Evolutionary conservation across 768 basidiomycete species (phyloP).

Genomic region (Tylopilus subfusipes): DNA sequence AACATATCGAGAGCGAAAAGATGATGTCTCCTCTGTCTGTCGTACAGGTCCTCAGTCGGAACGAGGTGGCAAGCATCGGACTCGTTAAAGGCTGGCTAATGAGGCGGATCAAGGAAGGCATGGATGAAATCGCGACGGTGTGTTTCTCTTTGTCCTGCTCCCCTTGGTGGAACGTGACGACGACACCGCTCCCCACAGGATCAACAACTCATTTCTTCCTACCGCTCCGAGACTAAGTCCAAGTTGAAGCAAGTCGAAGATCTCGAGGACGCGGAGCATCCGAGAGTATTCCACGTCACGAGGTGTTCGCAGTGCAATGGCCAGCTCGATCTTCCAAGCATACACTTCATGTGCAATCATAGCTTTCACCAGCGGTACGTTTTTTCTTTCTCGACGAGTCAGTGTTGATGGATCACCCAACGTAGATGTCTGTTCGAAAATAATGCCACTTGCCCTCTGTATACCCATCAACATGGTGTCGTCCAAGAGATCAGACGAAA

Average conservation of each 20-base stretch:
- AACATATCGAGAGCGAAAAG: constrained; percentile 72
- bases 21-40: constrained; percentile 90
- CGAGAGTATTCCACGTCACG: constrained; percentile 91
- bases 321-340: constrained; percentile 85
- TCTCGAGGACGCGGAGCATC: constrained; percentile 71
- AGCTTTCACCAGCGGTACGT: constrained; percentile 85
- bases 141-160: constrained; percentile 25
- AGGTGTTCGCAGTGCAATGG: constrained; percentile 87
- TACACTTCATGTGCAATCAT: constrained; percentile 99
- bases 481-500: constrained; percentile 86
- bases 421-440: constrained; percentile 83
- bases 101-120: constrained; percentile 66
- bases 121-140: constrained; percentile 78
- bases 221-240: constrained; percentile 75
- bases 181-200: constrained; percentile 52
- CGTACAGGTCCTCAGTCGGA: constrained; percentile 83
- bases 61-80: constrained; percentile 87
- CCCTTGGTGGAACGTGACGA: background rate
- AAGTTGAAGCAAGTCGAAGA: constrained; percentile 82
- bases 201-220: constrained; percentile 80
- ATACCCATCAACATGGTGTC: constrained; percentile 81
- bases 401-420: background rate
- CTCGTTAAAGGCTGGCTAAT: constrained; percentile 90
- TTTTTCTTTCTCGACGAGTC: background rate
- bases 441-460: constrained; percentile 86